Evolutionary conservation across 495 filamentous ascomycete genomes (phyloP), one percentile per base, ranked within the genome.

Genomic region (Thermothielavioides terrestris): DNA sequence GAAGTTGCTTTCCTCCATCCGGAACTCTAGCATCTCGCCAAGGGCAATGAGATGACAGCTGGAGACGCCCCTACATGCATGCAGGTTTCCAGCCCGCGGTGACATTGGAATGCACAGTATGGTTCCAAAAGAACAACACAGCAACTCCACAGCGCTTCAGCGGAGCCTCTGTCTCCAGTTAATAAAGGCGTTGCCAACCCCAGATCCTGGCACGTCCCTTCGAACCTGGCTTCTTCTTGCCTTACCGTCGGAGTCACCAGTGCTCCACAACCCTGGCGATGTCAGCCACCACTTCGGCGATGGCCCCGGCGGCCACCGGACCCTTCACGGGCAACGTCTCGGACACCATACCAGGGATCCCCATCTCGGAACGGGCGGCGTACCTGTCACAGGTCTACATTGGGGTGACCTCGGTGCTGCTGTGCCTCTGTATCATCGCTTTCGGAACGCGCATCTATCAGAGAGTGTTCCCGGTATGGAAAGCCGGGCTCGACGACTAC

Each of bases 401-500:
- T 17, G 60, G 48, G 6, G 42, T 48, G 7, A 60, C 57, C 0
- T 38, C 60, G 2, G 31, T 48, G 4, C 42, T 63, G 2, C 12
- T 63, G 11, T 39, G 43, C 2, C 40, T 63, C 22, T 57, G 54
- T 7, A 9, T 46, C 27, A 12, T 63, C 26, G 40, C 54, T 1
- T 63, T 60, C 34, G 26, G 8, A 27, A 56, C 52, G 2, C 51
- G 60, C 10, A 60, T 63, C 12, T 54, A 58, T 44, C 57, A 54
- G 25, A 27, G 60, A 14, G 27, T 60, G 2, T n/a, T 30, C 26
- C 60, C 60, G 12, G 57, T 57, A n/a, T 58, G 49, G 52, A 63
- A 58, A 30, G 46, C 55, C n/a, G 60, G 60, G 0, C n/a, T 50
- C 8, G 60, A 63, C 27, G 60, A 63, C 26, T 58, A 42, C n/a